Evolutionary conservation across 2,329 filamentous ascomycete species (phyloP).

Genomic region (Verticillium dahliae): DNA sequence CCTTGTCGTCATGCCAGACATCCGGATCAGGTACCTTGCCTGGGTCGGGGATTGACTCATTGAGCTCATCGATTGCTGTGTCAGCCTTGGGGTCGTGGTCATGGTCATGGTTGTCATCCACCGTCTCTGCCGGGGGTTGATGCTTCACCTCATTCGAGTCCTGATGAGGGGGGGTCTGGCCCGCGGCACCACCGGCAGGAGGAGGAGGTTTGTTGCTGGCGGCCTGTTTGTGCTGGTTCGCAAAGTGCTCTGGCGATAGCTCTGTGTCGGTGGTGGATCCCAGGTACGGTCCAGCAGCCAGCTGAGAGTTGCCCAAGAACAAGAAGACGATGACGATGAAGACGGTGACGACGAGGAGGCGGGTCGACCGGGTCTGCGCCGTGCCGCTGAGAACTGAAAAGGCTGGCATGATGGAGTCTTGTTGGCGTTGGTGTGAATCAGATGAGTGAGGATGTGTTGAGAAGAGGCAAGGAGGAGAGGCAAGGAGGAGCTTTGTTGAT

Average conservation of each 20-base stretch:
- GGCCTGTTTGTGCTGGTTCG: neutral
- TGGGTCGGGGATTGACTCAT: neutral
- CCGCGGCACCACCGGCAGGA: neutral
- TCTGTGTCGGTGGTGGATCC: neutral
- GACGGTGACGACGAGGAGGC: neutral
- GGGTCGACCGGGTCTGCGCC: neutral
- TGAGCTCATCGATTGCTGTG: neutral
- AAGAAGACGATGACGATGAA: neutral
- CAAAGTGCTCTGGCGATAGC: neutral
- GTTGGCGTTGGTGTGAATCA: too few species aligned
- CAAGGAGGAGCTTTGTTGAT: neutral
- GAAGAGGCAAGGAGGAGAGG: neutral
- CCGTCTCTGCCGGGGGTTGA: neutral
- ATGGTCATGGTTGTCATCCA: neutral
- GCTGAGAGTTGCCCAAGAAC: neutral
- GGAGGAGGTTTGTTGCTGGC: neutral
- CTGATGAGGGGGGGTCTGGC: neutral
- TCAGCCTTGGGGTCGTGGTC: neutral
- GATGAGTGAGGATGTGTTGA: too few species aligned
- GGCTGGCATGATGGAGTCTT: neutral
- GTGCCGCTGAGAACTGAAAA: neutral
- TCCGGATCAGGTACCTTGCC: neutral
- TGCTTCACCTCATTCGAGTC: neutral
- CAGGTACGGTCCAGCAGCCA: neutral
- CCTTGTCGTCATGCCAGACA: neutral